Evolutionary conservation across 495 filamentous ascomycete species (phyloP), one percentile per base, ranked within the genome.

Genomic region (Halenospora varia): DNA sequence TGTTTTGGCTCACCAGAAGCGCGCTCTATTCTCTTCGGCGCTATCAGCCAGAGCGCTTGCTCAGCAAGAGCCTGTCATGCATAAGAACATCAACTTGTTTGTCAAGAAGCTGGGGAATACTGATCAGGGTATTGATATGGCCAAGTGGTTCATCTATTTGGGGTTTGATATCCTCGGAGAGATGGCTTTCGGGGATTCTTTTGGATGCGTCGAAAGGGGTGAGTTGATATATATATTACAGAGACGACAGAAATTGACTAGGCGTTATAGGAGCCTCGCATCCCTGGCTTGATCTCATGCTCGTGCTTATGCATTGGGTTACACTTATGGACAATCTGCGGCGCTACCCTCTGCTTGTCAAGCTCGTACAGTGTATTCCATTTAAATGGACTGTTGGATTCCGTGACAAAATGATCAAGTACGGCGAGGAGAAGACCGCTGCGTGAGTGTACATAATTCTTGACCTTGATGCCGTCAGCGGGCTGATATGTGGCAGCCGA

Each of bases 271-370:
- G 13, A 35, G 29, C 29, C 13, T 35, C 13, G 13, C 13, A 35
- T 35, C 29, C 29, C 29, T 35, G 29, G 29, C 29, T 35, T 35
- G 13, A 35, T 35, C 29, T 35, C 13, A 35, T 35, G 13, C 29
- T 35, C 29, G 42, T 4, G 42, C 42, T 46, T 46, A 46, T 46
- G n/a, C 17, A 46, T 20, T 8, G 42, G 42, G 25, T 61, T 40
- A 40, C 20, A 3, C 44, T 61, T 19, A 61, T 61, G 10, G 58
- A 61, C 17, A 61, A 61, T 40, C 35, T 61, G 3, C 58, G 58
- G 2, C 58, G 58, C 0, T 56, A 55, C 23, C n/a, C 18, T 15
- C 3, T 46, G 8, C 26, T 59, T 24, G 19, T 42, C 1, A 22
- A 35, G 17, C 48, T 59, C 48, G 10, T 45, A 44, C 29, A 51